These are phyloP conservation scores for Psilocybe cubensis DNA, from an alignment of 768 basidiomycete genomes.

Conservation along the genomic window DNA sequence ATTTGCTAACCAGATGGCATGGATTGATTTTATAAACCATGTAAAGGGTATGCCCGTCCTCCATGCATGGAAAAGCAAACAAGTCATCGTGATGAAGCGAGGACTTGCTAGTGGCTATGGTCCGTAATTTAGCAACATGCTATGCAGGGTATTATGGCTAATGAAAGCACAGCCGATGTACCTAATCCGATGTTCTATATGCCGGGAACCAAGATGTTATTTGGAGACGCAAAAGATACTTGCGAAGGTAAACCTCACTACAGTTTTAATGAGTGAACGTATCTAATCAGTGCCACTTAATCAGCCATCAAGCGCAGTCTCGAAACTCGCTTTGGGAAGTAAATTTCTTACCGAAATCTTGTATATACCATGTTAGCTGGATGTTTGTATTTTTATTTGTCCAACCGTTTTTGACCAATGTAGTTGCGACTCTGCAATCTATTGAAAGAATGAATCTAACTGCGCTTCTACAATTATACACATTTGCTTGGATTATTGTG, in stretches of 20 bases:
- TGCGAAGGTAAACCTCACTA: slow-evolving; percentile 82
- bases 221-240: slow-evolving; percentile 90
- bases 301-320: slow-evolving; percentile 66
- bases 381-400: slow-evolving; percentile 9
- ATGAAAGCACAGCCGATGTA: slow-evolving; percentile 68
- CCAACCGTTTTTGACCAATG: neutral
- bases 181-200: slow-evolving; percentile 96
- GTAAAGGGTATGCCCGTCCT: slow-evolving; percentile 84
- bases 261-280: slow-evolving; percentile 14
- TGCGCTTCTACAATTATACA: neutral
- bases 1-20: neutral
- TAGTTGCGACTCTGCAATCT: neutral
- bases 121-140: slow-evolving; percentile 32
- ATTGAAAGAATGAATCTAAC: neutral
- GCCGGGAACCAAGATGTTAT: slow-evolving; percentile 88
- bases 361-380: neutral
- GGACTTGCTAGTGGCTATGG: slow-evolving; percentile 90
- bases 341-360: slow-evolving; percentile 2
- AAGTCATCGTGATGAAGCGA: slow-evolving; percentile 92
- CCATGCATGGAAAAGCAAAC: slow-evolving; percentile 93
- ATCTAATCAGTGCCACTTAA: slow-evolving; percentile 3
- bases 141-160: slow-evolving; percentile 1
- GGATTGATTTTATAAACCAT: slow-evolving; percentile 1
- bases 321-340: slow-evolving; percentile 34
- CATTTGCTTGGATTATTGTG: too few relatives aligned